Conservation (phyloP, 2,329 filamentous ascomycete genomes). For the Neonectria magnoliae region DNA sequence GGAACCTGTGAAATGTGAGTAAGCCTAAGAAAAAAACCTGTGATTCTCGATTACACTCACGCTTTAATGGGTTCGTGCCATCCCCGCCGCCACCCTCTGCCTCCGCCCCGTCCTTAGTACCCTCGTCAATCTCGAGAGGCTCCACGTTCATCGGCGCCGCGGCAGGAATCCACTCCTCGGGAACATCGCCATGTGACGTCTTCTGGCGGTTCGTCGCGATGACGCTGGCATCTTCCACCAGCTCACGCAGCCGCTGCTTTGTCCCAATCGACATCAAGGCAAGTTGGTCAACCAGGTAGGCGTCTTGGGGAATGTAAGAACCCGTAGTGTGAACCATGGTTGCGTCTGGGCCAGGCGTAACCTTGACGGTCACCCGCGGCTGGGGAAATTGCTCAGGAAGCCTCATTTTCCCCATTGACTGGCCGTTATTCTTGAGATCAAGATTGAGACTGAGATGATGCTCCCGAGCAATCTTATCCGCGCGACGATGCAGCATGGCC, state of each 20-base stretch:
- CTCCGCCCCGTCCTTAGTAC: slow-evolving; percentile 39
- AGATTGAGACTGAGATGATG: slow-evolving; percentile 66
- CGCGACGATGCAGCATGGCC: slow-evolving; percentile 67
- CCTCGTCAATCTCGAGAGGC: slow-evolving; percentile 45
- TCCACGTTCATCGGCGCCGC: slow-evolving; percentile 64
- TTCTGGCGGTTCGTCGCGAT: slow-evolving; percentile 77
- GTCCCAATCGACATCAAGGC: slow-evolving; percentile 84
- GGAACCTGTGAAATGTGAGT: slow-evolving; percentile 49
- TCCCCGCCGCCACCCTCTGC: slow-evolving; percentile 63
- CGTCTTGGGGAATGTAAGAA: slow-evolving; percentile 78
- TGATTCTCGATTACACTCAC: slow-evolving; percentile 54
- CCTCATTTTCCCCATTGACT: slow-evolving; percentile 59
- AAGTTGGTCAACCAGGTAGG: slow-evolving; percentile 82
- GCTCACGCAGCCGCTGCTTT: slow-evolving; percentile 78
- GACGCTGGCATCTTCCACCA: slow-evolving; percentile 80
- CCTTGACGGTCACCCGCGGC: slow-evolving; percentile 64
- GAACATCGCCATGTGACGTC: slow-evolving; percentile 82
- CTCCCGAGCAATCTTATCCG: slow-evolving; percentile 66
- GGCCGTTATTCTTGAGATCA: slow-evolving; percentile 61
- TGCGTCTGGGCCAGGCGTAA: slow-evolving; percentile 68
- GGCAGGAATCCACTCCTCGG: slow-evolving; percentile 78
- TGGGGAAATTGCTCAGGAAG: slow-evolving; percentile 59
- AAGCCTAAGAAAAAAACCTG: slow-evolving; percentile 13
- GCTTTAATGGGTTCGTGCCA: slow-evolving; percentile 66
- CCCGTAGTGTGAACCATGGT: slow-evolving; percentile 71